phyloP scores from a whole-genome alignment of 306 rosid species.

The Gynostemma pentaphyllum region DNA sequence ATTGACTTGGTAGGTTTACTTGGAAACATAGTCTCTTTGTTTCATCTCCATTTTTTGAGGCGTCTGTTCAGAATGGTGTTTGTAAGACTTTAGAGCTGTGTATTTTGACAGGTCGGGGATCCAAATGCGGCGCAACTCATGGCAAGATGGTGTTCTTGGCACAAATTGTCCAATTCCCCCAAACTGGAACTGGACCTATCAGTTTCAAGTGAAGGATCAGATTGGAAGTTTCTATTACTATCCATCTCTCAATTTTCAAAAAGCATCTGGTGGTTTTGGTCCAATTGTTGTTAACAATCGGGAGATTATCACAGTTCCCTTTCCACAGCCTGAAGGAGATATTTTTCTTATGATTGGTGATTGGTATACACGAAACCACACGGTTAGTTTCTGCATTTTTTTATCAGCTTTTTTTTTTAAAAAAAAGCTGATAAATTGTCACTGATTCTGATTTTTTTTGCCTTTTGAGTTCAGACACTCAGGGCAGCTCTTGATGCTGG shows the following conservation, averaged over 20 bases:
- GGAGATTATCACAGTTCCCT: conserved; percentile 44
- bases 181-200: conserved; percentile 81
- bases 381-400: conserved; percentile 32
- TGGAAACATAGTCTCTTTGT: neutral
- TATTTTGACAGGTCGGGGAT: conserved; percentile 54
- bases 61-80: neutral
- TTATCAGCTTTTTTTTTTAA: neutral
- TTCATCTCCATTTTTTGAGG: neutral
- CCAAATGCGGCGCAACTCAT: conserved; percentile 67
- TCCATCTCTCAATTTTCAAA: conserved; percentile 69
- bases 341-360: conserved; percentile 65
- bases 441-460: neutral
- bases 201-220: conserved; percentile 93
- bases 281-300: conserved; percentile 57
- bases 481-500: conserved; percentile 53
- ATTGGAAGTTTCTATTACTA: conserved; percentile 87
- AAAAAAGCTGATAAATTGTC: neutral
- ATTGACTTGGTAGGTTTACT: conserved; percentile 49
- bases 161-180: conserved; percentile 91
- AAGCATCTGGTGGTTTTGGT: conserved; percentile 90
- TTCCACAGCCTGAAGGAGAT: conserved; percentile 60
- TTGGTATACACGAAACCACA: conserved; percentile 59
- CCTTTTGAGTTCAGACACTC: conserved; percentile 34
- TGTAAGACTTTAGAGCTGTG: neutral
- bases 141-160: conserved; percentile 88